phyloP scores from a whole-genome alignment of 1,284 basidiomycete genomes.

The Malassezia equina region DNA sequence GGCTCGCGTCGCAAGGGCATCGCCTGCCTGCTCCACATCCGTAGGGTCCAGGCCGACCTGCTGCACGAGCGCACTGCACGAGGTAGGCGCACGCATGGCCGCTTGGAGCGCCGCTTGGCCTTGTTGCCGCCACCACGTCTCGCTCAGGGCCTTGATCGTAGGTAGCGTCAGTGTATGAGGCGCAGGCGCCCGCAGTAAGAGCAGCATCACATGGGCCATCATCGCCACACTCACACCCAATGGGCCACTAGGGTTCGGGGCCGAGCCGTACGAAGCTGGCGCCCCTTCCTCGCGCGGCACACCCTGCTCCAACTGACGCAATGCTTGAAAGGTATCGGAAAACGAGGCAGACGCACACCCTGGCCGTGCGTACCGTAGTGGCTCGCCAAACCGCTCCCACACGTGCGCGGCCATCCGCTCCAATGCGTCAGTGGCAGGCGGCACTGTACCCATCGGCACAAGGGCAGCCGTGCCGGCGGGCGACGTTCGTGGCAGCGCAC shows the following conservation, averaged over 20 bases:
- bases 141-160: slow-evolving; percentile 25
- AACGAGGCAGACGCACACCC: slow-evolving; percentile 26
- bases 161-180: slow-evolving; percentile 33
- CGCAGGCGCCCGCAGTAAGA: slow-evolving; percentile 26
- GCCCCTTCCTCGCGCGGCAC: slow-evolving; percentile 18
- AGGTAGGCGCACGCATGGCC: slow-evolving; percentile 7
- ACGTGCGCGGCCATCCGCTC: slow-evolving; percentile 32
- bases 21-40: slow-evolving; percentile 24
- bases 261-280: slow-evolving; percentile 6
- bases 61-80: slow-evolving; percentile 14
- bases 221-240: slow-evolving; percentile 25
- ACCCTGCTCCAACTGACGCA: slow-evolving; percentile 20
- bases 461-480: not conserved
- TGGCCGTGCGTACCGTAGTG: slow-evolving; percentile 27
- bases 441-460: slow-evolving; percentile 7
- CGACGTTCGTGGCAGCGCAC: not conserved
- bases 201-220: slow-evolving; percentile 34
- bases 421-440: slow-evolving; percentile 27
- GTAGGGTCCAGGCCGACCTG: slow-evolving; percentile 21
- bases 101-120: slow-evolving; percentile 17
- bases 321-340: slow-evolving; percentile 25
- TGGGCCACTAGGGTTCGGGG: slow-evolving; percentile 13
- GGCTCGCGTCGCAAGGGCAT: slow-evolving; percentile 31
- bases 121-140: slow-evolving; percentile 30
- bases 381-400: slow-evolving; percentile 37